phyloP scores from a whole-genome alignment of 2,329 filamentous ascomycete species.

The Ascochyta koolunga region DNA sequence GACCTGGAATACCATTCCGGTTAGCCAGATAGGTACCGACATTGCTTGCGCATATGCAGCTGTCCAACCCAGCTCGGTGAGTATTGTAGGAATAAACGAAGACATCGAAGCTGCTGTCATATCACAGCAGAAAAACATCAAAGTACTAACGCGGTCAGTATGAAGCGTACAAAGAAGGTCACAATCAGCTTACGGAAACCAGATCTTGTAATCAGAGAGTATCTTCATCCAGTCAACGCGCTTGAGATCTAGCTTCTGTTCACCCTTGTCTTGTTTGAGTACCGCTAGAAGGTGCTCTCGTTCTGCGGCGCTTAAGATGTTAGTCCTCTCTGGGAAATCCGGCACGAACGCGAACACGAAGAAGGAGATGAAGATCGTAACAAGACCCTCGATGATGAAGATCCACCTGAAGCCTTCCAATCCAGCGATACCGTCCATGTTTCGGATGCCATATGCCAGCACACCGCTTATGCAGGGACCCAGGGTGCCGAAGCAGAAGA shows the following conservation, averaged over 20 bases:
- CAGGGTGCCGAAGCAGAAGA: conserved; percentile 59
- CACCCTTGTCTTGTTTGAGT: conserved; percentile 55
- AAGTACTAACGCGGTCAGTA: conserved; percentile 25
- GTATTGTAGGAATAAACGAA: conserved; percentile 43
- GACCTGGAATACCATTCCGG: conserved; percentile 34
- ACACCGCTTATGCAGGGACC: conserved; percentile 63
- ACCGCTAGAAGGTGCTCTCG: conserved; percentile 59
- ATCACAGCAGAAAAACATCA: conserved; percentile 46
- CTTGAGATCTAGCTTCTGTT: conserved; percentile 51
- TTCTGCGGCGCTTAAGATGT: conserved; percentile 57
- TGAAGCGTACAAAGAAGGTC: conserved; percentile 35
- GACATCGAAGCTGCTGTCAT: conserved; percentile 43
- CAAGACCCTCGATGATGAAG: conserved; percentile 65
- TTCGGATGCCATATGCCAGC: conserved; percentile 53
- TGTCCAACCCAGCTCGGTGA: conserved; percentile 43
- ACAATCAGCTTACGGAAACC: conserved; percentile 59
- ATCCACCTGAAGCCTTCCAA: conserved; percentile 51
- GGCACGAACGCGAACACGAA: conserved; percentile 60
- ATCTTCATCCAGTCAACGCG: conserved; percentile 56
- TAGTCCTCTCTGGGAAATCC: conserved; percentile 57
- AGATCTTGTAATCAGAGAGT: conserved; percentile 62
- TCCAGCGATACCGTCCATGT: conserved; percentile 36
- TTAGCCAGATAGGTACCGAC: conserved; percentile 45
- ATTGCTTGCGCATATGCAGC: conserved; percentile 42
- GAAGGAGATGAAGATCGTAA: conserved; percentile 57